Evolutionary conservation across 805 yeast species (phyloP), one percentile per base, ranked within the genome.

Genomic region (Wickerhamiella galacta): DNA sequence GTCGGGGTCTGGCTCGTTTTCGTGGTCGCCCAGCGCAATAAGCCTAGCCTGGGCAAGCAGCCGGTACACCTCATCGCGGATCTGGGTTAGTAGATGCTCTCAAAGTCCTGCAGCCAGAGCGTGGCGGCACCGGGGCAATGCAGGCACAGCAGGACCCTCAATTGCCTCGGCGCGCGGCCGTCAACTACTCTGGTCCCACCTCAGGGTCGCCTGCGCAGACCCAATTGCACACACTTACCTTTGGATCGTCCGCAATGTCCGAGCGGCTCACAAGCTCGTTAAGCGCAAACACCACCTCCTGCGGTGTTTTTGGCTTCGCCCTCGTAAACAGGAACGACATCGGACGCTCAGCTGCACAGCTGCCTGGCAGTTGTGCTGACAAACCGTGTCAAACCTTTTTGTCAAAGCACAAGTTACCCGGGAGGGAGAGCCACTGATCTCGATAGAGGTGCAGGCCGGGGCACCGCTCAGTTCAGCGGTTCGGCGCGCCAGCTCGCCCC

Each of bases 311-410:
- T 7, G 93, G 94, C 49, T 75, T 80, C 31, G 51, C 53, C 48
- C 94, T 67, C 43, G 82, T 79, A 65, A 90, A 87, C 45, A 90
- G 61, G 48, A 87, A 87, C 9, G 95, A 78, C 95, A 85, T 82
- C 33, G 10, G 11, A n/a, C n/a, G n/a, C n/a, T n/a, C n/a, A n/a
- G n/a, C n/a, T n/a, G n/a, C n/a, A n/a, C n/a, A n/a, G n/a, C n/a
- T n/a, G n/a, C n/a, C n/a, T n/a, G n/a, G n/a, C n/a, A n/a, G n/a
- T n/a, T n/a, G n/a, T n/a, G n/a, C n/a, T n/a, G n/a, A n/a, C n/a
- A n/a, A n/a, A n/a, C n/a, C n/a, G n/a, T n/a, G n/a, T n/a, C n/a
- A n/a, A n/a, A n/a, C n/a, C n/a, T n/a, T n/a, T n/a, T n/a, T n/a
- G n/a, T n/a, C n/a, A n/a, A n/a, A n/a, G n/a, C n/a, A n/a, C n/a